A percentile compares a stretch with the other conserved stretches of the same genome.
These are phyloP conservation scores for Paramecium sexaurelia DNA, from an alignment of 73 alveolate genomes.

Conservation along the genomic window DNA sequence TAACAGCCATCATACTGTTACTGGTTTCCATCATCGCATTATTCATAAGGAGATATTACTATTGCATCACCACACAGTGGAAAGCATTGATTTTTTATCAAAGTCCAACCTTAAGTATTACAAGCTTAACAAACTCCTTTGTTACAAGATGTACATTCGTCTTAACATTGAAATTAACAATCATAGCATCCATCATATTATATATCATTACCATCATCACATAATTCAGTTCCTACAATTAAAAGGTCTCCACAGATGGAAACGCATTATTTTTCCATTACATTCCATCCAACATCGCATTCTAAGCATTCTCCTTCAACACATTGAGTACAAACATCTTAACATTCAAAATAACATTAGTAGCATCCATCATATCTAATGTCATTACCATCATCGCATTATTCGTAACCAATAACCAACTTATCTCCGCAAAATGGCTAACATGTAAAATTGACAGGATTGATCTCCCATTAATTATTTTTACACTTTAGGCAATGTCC, in stretches of 20 bases:
- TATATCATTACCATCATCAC: slow-evolving; percentile 11
- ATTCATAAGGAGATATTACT: background rate
- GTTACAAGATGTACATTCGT: background rate
- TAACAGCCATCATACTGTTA: background rate
- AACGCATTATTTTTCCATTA: background rate
- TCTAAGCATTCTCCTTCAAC: background rate
- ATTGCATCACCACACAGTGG: background rate
- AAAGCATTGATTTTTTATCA: background rate
- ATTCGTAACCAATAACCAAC: background rate
- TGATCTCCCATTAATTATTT: background rate
- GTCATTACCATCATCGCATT: slow-evolving; percentile 25
- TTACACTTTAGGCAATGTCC: background rate
- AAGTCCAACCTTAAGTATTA: background rate
- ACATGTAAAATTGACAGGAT: background rate
- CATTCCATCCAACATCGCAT: background rate
- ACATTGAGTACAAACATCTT: background rate
- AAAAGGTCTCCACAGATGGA: background rate
- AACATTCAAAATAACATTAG: background rate
- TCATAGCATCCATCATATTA: background rate
- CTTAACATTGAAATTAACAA: background rate
- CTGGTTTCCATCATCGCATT: background rate
- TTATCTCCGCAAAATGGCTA: background rate
- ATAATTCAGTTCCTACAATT: background rate
- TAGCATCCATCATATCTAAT: slow-evolving; percentile 2
- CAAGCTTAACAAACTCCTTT: background rate